Base-by-base conservation (phyloP, 2,329 filamentous ascomycete genomes). In the Neonectria punicea region DNA sequence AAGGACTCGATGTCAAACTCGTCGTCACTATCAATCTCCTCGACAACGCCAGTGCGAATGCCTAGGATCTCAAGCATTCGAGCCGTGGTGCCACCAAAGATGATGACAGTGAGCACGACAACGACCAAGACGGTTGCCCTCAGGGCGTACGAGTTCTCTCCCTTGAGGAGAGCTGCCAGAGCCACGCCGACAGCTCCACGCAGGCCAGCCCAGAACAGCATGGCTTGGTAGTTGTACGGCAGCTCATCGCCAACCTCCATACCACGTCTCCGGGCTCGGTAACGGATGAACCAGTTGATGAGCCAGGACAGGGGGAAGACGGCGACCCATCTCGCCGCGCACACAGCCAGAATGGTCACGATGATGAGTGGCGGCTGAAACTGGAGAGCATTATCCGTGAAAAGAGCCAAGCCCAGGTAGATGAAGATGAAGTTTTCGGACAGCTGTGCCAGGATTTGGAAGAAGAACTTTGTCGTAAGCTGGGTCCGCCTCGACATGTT, bases 391-490 rank as follows among this genome's bases (percentile, higher is more conserved):
- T 90, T 90, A 74, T 98, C 94, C 3, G 96, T 98, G 79, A 99
- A 98, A 30, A 99, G 86, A 1, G 96, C 97, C 3, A 99, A 85
- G 6, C 96, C 96, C 0, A 99, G 89, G 76, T 99, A 99, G 79
- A 99, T 99, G 83, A 99, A 99, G 80, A 99, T 99, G 78, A 99
- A 99, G 80, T 99, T 99, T 81, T 99, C 96, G 0, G 95, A 97
- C 50, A 99, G 82, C 80, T 99, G 96, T 4, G 96, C 93, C 73
- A 97, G 90, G 67, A 97, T 91, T 78, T 97, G 93, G 82, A 99
- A 99, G 62, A 98, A 87, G 81, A 97, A 99, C 79, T 99, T 99
- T 57, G 96, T 99, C 16, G 96, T 97, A 68, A 99, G 90, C 78
- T 99, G 96, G 1, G 96, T 98, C 67, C 96, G 91, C 53, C 96